These are phyloP conservation scores for Rhodotorula sp. DNA, from an alignment of 1,284 basidiomycete species.

Conservation along the genomic window DNA sequence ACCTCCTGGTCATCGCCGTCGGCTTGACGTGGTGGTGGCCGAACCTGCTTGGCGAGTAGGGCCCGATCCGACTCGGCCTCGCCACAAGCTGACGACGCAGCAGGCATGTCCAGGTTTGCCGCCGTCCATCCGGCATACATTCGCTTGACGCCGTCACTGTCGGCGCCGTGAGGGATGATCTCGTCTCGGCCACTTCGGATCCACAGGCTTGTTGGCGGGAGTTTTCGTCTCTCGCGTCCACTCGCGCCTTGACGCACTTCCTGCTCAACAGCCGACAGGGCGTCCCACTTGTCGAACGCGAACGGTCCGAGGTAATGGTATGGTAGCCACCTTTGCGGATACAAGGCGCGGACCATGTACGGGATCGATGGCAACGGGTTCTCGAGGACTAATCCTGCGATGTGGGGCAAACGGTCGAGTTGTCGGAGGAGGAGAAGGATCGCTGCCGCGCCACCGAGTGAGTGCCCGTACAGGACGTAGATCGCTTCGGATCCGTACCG, in stretches of 20 bases:
- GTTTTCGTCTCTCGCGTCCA: too few relatives aligned
- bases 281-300: slow-evolving; percentile 57
- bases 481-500: slow-evolving; percentile 47
- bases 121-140: slow-evolving; percentile 24
- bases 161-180: slow-evolving; percentile 24
- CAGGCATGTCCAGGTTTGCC: background rate
- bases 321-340: slow-evolving; percentile 57
- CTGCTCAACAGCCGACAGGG: slow-evolving; percentile 33
- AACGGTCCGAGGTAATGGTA: slow-evolving; percentile 56
- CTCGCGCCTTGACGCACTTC: background rate
- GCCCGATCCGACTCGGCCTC: too few relatives aligned
- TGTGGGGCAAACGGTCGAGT: background rate
- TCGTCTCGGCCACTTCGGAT: slow-evolving; percentile 34
- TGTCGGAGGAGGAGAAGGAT: slow-evolving; percentile 49
- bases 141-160: slow-evolving; percentile 16
- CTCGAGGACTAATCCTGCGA: slow-evolving; percentile 54
- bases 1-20: background rate
- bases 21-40: too few relatives aligned
- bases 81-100: background rate
- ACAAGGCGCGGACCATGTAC: slow-evolving; percentile 56
- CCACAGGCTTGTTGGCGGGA: slow-evolving; percentile 23
- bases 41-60: too few relatives aligned
- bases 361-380: slow-evolving; percentile 58
- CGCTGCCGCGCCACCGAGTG: slow-evolving; percentile 56
- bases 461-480: slow-evolving; percentile 57